These are phyloP conservation scores for Coemansia sp. DNA, from an alignment of 192 early-diverging fungal species.

Conservation along the genomic window DNA sequence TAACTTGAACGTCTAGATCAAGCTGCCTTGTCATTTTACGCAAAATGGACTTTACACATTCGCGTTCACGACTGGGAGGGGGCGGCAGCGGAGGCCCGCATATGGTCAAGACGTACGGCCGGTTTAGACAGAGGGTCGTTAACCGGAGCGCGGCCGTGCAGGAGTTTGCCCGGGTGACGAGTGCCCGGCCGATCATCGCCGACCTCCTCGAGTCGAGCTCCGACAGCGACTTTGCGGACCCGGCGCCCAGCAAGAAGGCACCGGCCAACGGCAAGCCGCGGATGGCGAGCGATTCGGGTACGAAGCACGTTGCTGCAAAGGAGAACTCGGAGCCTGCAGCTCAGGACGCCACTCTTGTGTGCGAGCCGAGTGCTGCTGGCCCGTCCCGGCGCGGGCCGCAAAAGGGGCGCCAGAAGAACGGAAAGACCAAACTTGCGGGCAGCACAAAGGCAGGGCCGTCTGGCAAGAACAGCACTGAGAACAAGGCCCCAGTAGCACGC, in stretches of 20 bases:
- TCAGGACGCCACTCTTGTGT: background rate
- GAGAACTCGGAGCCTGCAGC: too few relatives aligned
- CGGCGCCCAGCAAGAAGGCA: background rate
- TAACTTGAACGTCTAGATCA: too few relatives aligned
- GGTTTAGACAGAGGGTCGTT: conserved; percentile 34
- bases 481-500: background rate
- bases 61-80: conserved; percentile 23
- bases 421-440: background rate
- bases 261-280: too few relatives aligned
- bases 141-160: conserved; percentile 17
- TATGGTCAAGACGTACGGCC: conserved; percentile 44
- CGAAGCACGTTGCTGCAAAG: background rate
- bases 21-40: background rate
- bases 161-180: conserved; percentile 33
- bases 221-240: conserved; percentile 32
- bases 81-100: conserved; percentile 13
- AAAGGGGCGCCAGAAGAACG: background rate
- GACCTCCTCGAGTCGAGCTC: conserved; percentile 34
- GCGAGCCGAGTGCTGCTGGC: background rate
- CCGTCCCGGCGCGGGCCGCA: background rate
- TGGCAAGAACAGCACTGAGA: conserved; percentile 1
- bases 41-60: conserved; percentile 32
- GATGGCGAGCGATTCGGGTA: background rate
- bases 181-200: conserved; percentile 18
- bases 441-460: background rate